Evolutionary conservation across 1,284 basidiomycete species (phyloP).

Genomic region (Tetrapyrgos nigripes): DNA sequence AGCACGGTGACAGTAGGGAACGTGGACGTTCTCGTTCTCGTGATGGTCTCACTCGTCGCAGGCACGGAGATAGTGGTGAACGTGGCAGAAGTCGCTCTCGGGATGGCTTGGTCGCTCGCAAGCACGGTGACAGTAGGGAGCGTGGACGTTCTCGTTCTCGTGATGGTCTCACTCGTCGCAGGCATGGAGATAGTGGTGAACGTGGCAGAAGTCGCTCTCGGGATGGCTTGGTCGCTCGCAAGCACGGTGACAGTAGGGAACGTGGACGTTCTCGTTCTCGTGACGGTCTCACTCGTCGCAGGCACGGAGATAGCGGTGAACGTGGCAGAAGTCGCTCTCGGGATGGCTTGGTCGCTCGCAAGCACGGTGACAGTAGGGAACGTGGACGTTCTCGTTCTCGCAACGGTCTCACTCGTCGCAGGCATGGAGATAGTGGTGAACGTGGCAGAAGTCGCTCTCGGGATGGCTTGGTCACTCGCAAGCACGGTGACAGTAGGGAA

Average conservation of each 20-base stretch:
- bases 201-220: slow-evolving; percentile 21
- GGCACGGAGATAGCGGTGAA: slow-evolving; percentile 12
- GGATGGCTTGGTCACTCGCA: slow-evolving; percentile 5
- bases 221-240: slow-evolving; percentile 21
- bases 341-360: background rate
- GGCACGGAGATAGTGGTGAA: slow-evolving; percentile 10
- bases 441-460: slow-evolving; percentile 3
- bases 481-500: slow-evolving; percentile 14
- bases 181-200: slow-evolving; percentile 10
- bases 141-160: slow-evolving; percentile 15
- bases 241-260: slow-evolving; percentile 25
- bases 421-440: slow-evolving; percentile 15
- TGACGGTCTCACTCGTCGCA: slow-evolving; percentile 5
- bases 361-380: slow-evolving; percentile 9
- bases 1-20: slow-evolving; percentile 25
- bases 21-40: slow-evolving; percentile 16
- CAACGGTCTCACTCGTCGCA: slow-evolving; percentile 21
- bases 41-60: slow-evolving; percentile 7
- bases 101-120: slow-evolving; percentile 22
- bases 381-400: slow-evolving; percentile 13
- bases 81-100: slow-evolving; percentile 12
- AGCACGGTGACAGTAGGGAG: slow-evolving; percentile 24
- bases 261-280: slow-evolving; percentile 14
- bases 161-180: slow-evolving; percentile 7
- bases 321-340: slow-evolving; percentile 12